Percentiles rank a stretch among this genome's conserved stretches.
phyloP scores from a whole-genome alignment of 129 eudicot genomes.

The Artemisia tridentata region DNA sequence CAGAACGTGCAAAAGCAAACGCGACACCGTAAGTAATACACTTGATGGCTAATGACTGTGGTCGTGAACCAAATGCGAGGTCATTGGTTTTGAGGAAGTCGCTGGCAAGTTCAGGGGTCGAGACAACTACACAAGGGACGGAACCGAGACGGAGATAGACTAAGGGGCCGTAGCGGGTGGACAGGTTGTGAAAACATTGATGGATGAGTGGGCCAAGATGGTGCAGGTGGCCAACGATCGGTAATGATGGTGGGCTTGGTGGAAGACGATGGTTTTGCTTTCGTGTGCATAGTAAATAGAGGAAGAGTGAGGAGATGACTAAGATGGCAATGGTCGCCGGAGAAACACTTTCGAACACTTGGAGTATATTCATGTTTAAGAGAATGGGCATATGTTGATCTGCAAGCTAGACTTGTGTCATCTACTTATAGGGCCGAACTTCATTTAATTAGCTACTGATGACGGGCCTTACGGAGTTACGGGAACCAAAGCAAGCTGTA shows the following conservation, averaged over 20 bases:
- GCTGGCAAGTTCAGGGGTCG: conserved; percentile 47
- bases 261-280: conserved; percentile 34
- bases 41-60: conserved; percentile 36
- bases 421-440: not conserved
- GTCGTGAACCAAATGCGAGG: conserved; percentile 35
- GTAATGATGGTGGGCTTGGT: conserved; percentile 55
- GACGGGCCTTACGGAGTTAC: no score
- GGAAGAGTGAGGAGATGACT: not conserved
- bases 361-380: not conserved
- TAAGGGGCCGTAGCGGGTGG: conserved; percentile 45
- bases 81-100: conserved; percentile 53
- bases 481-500: no score
- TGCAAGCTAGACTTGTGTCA: not conserved
- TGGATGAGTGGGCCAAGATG: conserved; percentile 55
- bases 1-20: conserved; percentile 54
- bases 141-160: conserved; percentile 50
- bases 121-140: conserved; percentile 37
- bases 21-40: conserved; percentile 38
- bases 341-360: conserved; percentile 5
- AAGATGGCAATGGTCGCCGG: conserved; percentile 5
- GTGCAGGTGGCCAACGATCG: conserved; percentile 58
- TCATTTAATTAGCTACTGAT: no score
- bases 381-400: not conserved
- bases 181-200: conserved; percentile 43
- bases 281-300: not conserved